These are phyloP conservation scores for Aspergillus nidulans DNA, from an alignment of 495 filamentous ascomycete genomes.

Conservation along the genomic window DNA sequence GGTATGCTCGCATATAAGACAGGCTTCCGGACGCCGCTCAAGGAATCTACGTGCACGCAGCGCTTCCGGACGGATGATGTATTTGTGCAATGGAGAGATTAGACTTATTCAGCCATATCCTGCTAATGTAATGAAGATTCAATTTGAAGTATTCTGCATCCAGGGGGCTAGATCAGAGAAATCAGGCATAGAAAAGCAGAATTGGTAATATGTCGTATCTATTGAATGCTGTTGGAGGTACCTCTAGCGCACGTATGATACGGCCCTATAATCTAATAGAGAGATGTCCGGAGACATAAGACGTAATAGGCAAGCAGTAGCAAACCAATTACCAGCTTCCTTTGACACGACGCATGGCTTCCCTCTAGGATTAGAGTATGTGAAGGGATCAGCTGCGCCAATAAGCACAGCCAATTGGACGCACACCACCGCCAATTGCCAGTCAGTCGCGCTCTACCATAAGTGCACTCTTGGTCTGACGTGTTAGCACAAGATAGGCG, in stretches of 20 bases:
- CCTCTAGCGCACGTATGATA: neutral
- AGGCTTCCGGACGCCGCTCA: slow-evolving; percentile 69
- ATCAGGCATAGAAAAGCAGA: neutral
- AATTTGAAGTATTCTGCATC: neutral
- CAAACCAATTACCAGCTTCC: neutral
- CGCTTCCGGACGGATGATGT: slow-evolving; percentile 95
- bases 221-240: neutral
- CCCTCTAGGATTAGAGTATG: neutral
- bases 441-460: neutral
- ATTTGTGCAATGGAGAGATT: slow-evolving; percentile 81
- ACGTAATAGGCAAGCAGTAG: neutral
- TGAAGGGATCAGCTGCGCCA: neutral
- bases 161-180: neutral
- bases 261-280: neutral
- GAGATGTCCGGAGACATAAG: neutral
- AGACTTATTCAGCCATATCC: slow-evolving; percentile 35
- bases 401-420: neutral
- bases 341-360: neutral
- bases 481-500: neutral
- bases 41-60: slow-evolving; percentile 87
- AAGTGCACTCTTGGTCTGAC: neutral
- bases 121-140: neutral
- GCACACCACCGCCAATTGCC: neutral
- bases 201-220: neutral
- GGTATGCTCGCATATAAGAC: slow-evolving; percentile 78